phyloP scores from a whole-genome alignment of 371 early-diverging fungal genomes.

The Mucor racemosus region DNA sequence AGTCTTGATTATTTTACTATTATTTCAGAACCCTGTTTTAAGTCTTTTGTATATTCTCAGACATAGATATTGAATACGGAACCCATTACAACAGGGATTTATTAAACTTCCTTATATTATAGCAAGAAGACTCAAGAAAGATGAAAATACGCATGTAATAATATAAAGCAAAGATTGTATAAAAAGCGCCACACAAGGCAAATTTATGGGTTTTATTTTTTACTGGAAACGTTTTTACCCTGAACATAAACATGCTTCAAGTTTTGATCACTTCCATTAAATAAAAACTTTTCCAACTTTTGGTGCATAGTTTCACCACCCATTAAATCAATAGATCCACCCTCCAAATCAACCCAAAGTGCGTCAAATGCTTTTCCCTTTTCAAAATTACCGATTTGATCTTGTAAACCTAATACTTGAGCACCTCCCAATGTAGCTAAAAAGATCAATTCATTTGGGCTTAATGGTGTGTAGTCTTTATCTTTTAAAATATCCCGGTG shows the following conservation, averaged over 20 bases:
- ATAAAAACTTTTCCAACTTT: constrained; percentile 69
- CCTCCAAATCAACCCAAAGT: constrained; percentile 70
- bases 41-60: no score
- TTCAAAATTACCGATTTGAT: constrained; percentile 79
- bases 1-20: no score
- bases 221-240: constrained; percentile 55
- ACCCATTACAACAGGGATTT: no score
- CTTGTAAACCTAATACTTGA: constrained; percentile 70
- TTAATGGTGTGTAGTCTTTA: constrained; percentile 31
- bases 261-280: constrained; percentile 66
- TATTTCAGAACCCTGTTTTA: no score
- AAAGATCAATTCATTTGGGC: constrained; percentile 73
- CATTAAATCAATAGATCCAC: constrained; percentile 57
- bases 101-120: no score
- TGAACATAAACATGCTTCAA: constrained; percentile 63
- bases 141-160: no score
- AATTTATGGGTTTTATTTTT: background rate
- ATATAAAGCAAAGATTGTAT: no score
- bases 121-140: no score
- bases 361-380: constrained; percentile 92
- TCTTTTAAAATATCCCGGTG: constrained; percentile 35
- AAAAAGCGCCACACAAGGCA: no score
- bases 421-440: constrained; percentile 94
- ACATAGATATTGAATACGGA: no score
- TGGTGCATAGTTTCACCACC: constrained; percentile 46